Evolutionary conservation across 257 asterid species (phyloP), one percentile per base, ranked within the genome.

Genomic region (Solanum sparsipilum): DNA sequence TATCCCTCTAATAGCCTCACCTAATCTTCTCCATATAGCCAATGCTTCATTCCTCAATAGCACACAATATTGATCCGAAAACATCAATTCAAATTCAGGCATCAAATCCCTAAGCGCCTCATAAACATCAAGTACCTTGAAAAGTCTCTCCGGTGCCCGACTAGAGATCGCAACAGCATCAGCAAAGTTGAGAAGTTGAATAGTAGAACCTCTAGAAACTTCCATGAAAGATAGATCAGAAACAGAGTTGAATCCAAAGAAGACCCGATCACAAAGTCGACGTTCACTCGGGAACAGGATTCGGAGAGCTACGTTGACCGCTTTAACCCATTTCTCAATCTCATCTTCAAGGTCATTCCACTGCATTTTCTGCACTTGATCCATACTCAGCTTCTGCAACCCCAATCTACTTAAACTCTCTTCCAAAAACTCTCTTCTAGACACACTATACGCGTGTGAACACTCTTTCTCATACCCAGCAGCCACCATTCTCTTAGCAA

Each of bases 201-300:
- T 92, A 32, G 98, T 92, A 35, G 98, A 93, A 18, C 96, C 98
- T 85, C 98, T 91, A 93, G 98, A 94, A 21, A 97, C 99, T 92
- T 96, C 99, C 99, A 96, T 96, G 89, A 94, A 97, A 7, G 99
- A 92, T 25, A 96, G 96, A 86, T 97, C 99, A 15, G 97, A 90
- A 20, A 95, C 96, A 2, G 97, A 90, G 23, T 96, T 89, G 32
- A 93, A 90, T 4, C 98, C 98, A 20, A 87, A 91, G 90, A 95
- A 96, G 11, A 94, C 91, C 1, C 99, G 97, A 75, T 96, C 99
- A 56, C 98, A 96, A 29, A 96, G 90, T 31, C 98, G 96, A 7
- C 98, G 96, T 88, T 97, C 99, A 79, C 99, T 96, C 0, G 99
- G 99, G 70, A 93, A 96, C 41, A 97, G 96, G 63, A 97, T 95